Evolutionary conservation across 108 stramenopile species (phyloP), one percentile per base, ranked within the genome.

Genomic region (Fragilaria radians): DNA sequence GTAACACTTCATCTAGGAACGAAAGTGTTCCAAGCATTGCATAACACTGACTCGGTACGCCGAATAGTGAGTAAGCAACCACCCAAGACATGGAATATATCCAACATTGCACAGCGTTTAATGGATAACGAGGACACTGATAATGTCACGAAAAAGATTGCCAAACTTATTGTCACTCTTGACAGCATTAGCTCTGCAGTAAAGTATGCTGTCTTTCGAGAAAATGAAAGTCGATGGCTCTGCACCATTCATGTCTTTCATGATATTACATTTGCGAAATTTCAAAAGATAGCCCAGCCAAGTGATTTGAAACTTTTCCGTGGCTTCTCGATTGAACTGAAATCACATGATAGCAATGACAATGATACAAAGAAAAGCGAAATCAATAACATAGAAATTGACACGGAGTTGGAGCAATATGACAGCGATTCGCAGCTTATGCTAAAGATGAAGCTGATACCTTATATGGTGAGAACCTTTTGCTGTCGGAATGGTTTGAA

Each of bases 401-500:
- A 60, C 28, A 32, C 26, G 50, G 25, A 25, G 27, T 17, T 18
- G 18, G 52, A 23, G 14, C 29, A 28, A 24, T 52, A 21, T 48
- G 29, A 46, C 23, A 52, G 28, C 26, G 61, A 72, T 30, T 63
- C 51, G 28, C 53, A 59, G 11, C 76, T 91, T 45, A 91, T 91
- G 86, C 66, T 91, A 3, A 91, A 91, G 69, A 91, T 91, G 90
- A 91, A 91, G 57, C 74, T 87, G 22, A 61, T 91, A 11, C 90
- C 90, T 4, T 91, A 91, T 70, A 91, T 91, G 90, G 74, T 88
- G 5, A 69, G 90, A 18, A 91, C 90, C 4, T 91, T 91, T 67
- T 52, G 78, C 36, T 87, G 85, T 66, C 76, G 90, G 27, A 88
- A 91, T 71, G 80, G 81, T 17, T 61, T 91, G 1, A 27, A 50